Conservation (phyloP, 2,329 filamentous ascomycete genomes). For the Blastomyces silverae region DNA sequence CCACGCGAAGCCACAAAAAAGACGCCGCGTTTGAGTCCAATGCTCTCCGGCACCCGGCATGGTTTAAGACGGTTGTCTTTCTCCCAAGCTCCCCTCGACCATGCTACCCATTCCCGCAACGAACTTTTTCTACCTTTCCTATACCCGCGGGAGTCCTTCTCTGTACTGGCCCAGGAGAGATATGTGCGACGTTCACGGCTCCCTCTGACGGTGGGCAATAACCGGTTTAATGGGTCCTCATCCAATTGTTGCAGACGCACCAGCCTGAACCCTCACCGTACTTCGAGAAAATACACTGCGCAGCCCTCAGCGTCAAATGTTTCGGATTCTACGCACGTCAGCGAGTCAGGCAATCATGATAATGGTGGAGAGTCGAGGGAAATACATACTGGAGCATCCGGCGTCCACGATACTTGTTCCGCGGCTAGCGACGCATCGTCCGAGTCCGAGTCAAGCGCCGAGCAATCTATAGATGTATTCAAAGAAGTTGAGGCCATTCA, state of each 20-base stretch:
- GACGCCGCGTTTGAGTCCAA: conserved; percentile 24
- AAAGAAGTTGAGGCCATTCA: background rate
- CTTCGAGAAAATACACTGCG: background rate
- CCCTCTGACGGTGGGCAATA: background rate
- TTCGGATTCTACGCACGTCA: background rate
- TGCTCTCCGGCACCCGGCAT: conserved; percentile 41
- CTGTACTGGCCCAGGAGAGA: conserved; percentile 23
- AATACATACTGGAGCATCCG: background rate
- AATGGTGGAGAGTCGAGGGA: background rate
- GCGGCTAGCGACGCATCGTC: background rate
- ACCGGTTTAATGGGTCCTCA: conserved; percentile 13
- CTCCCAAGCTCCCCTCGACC: conserved; percentile 31
- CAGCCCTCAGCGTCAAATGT: background rate
- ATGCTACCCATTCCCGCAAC: conserved; percentile 32
- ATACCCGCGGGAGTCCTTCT: conserved; percentile 38
- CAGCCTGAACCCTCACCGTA: background rate
- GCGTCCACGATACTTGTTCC: background rate
- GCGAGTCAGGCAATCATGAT: background rate
- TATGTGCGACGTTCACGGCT: background rate
- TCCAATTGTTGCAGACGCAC: background rate
- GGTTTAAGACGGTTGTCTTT: conserved; percentile 36
- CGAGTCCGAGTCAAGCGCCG: background rate
- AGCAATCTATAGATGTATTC: background rate
- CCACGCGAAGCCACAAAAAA: conserved; percentile 12
- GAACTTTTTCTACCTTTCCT: conserved; percentile 42